phyloP scores from a whole-genome alignment of 495 filamentous ascomycete species.

The Hypoxylon lienhwacheense region DNA sequence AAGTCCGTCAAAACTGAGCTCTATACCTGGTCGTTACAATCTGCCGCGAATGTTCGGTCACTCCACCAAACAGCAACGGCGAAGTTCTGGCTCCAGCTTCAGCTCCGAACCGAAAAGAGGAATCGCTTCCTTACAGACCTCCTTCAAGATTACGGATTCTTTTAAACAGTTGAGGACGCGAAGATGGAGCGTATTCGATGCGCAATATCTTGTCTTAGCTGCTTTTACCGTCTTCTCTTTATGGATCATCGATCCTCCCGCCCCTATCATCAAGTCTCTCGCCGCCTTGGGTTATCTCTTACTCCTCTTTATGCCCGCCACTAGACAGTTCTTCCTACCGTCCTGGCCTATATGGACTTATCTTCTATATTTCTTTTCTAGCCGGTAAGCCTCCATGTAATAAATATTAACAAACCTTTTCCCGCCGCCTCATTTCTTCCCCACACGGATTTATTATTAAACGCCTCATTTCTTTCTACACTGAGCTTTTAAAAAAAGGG shows the following conservation, averaged over 20 bases:
- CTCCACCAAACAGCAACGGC: constrained; percentile 8
- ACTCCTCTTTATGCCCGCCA: constrained; percentile 80
- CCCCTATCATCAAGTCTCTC: constrained; percentile 71
- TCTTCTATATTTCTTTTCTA: constrained; percentile 85
- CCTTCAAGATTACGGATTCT: constrained; percentile 73
- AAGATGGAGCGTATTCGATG: constrained; percentile 83
- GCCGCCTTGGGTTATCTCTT: constrained; percentile 65
- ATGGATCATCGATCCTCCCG: constrained; percentile 68
- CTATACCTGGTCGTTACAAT: constrained; percentile 30
- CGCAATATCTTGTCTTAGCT: constrained; percentile 76
- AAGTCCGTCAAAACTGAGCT: constrained; percentile 28
- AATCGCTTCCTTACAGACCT: constrained; percentile 77
- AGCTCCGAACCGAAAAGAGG: constrained; percentile 7
- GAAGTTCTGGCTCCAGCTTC: constrained; percentile 12
- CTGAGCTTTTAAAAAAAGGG: too few relatives aligned
- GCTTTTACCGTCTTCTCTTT: constrained; percentile 78
- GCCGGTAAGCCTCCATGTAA: constrained; percentile 75
- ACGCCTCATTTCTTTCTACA: too few relatives aligned
- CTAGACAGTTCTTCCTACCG: constrained; percentile 87
- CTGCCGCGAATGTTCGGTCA: constrained; percentile 25
- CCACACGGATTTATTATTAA: too few relatives aligned
- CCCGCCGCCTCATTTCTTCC: too few relatives aligned
- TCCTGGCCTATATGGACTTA: constrained; percentile 82
- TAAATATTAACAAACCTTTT: too few relatives aligned
- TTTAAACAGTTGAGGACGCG: constrained; percentile 70